Evolutionary conservation across 352 stramenopile genomes (phyloP).

Genomic region (Blastocystis sp.): DNA sequence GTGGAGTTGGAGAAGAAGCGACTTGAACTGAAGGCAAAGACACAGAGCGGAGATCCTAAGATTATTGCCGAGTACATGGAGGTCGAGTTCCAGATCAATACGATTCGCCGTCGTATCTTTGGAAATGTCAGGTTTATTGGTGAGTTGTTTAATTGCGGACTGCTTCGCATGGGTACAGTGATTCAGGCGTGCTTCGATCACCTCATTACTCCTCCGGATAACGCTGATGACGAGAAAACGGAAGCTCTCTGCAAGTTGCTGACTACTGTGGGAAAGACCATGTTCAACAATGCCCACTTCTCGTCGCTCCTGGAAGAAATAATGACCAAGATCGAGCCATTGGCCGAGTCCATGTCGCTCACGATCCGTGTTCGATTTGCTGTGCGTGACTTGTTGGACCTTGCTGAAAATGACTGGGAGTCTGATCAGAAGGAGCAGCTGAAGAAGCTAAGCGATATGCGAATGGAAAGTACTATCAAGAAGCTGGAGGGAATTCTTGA

Average conservation of each 20-base stretch:
- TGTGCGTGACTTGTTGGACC: constrained; percentile 86
- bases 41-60: constrained; percentile 67
- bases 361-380: constrained; percentile 82
- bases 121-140: constrained; percentile 57
- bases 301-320: constrained; percentile 68
- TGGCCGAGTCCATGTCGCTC: constrained; percentile 67
- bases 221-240: constrained; percentile 85
- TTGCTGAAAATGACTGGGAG: constrained; percentile 82
- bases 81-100: constrained; percentile 76
- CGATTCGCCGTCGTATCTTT: constrained; percentile 75
- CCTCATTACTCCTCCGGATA: constrained; percentile 62
- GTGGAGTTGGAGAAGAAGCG: constrained; percentile 73
- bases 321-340: constrained; percentile 68
- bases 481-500: constrained; percentile 63
- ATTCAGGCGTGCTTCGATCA: constrained; percentile 49
- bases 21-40: constrained; percentile 71
- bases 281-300: constrained; percentile 66
- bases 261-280: constrained; percentile 70
- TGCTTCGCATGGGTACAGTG: constrained; percentile 22
- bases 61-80: constrained; percentile 70
- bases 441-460: constrained; percentile 87
- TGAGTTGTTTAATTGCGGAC: constrained; percentile 48
- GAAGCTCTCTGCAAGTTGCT: constrained; percentile 88
- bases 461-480: constrained; percentile 82
- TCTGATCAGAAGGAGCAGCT: constrained; percentile 85